These are phyloP conservation scores for Penicillium flavigenum DNA, from an alignment of 495 filamentous ascomycete genomes.

Conservation along the genomic window DNA sequence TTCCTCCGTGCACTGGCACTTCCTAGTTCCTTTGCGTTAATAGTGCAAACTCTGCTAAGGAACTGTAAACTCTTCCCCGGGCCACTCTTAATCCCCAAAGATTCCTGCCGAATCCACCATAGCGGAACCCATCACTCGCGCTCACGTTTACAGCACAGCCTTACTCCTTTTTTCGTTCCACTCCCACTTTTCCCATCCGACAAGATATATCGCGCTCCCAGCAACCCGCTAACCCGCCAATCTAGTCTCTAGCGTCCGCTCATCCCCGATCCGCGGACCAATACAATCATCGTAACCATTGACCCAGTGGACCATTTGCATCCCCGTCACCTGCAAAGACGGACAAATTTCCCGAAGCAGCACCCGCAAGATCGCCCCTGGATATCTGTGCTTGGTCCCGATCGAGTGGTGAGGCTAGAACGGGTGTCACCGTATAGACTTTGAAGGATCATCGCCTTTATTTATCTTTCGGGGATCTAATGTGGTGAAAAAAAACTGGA, in stretches of 20 bases:
- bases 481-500: not conserved
- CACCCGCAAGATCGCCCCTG: slow-evolving; percentile 22
- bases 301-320: not conserved
- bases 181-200: slow-evolving; percentile 1
- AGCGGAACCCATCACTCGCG: slow-evolving; percentile 7
- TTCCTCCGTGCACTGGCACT: slow-evolving; percentile 5
- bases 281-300: not conserved
- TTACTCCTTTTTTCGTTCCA: not conserved
- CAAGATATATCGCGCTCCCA: slow-evolving; percentile 4
- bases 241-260: slow-evolving; percentile 9
- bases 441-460: not conserved
- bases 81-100: slow-evolving; percentile 11
- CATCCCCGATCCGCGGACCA: slow-evolving; percentile 10
- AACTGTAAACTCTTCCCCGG: slow-evolving; percentile 27
- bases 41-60: slow-evolving; percentile 17
- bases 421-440: slow-evolving; percentile 19
- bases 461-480: slow-evolving; percentile 1
- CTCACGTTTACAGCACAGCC: slow-evolving; percentile 17
- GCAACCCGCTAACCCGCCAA: slow-evolving; percentile 5
- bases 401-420: slow-evolving; percentile 24
- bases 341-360: slow-evolving; percentile 32
- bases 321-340: slow-evolving; percentile 18
- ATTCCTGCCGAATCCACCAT: slow-evolving; percentile 21
- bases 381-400: slow-evolving; percentile 18
- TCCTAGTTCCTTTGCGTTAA: slow-evolving; percentile 3